Conservation (phyloP, 352 stramenopile genomes). For the Phytophthora chlamydospora region DNA sequence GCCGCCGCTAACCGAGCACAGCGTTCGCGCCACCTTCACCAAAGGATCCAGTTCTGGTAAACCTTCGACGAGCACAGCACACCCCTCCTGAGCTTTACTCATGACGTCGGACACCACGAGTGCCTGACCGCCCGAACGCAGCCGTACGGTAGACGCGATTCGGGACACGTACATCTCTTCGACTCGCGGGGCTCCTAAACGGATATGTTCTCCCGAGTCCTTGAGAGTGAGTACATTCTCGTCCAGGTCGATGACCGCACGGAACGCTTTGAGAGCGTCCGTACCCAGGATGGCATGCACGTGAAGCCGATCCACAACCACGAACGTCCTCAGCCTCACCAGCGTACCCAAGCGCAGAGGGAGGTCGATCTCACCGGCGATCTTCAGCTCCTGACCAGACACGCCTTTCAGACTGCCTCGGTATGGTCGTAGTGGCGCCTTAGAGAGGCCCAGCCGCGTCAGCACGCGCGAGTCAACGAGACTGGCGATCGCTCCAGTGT, state of each 20-base stretch:
- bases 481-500: conserved; percentile 8
- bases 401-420: not conserved
- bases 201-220: not conserved
- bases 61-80: conserved; percentile 7
- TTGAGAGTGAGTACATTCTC: conserved; percentile 3
- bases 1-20: conserved; percentile 2
- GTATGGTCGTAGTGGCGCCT: not conserved
- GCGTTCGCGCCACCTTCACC: conserved; percentile 1
- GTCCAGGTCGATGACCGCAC: not conserved
- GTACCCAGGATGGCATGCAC: conserved; percentile 2
- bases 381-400: not conserved
- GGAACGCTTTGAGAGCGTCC: conserved; percentile 2
- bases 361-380: not conserved
- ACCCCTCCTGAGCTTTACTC: not conserved
- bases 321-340: not conserved
- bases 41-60: not conserved
- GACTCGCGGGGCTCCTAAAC: not conserved
- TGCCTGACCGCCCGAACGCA: not conserved
- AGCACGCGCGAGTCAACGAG: not conserved
- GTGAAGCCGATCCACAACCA: not conserved
- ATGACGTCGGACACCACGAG: not conserved
- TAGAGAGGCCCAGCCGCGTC: not conserved
- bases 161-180: not conserved
- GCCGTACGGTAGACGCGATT: not conserved
- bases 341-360: not conserved